phyloP scores from a whole-genome alignment of 2,329 filamentous ascomycete species.

The Cryphonectria parasitica region DNA sequence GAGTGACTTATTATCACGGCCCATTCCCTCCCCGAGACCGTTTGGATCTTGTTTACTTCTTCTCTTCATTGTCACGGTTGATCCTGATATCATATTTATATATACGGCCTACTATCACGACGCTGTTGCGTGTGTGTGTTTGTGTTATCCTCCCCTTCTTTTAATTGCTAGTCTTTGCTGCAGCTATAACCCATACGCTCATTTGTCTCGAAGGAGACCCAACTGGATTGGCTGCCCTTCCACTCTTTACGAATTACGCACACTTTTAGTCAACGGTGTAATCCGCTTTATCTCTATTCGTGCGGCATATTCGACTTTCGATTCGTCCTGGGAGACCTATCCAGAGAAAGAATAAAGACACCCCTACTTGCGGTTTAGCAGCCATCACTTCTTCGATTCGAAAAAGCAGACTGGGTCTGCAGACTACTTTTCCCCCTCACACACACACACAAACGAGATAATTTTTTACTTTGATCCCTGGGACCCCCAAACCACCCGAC shows the following conservation, averaged over 20 bases:
- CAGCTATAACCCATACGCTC: constrained; percentile 46
- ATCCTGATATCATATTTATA: constrained; percentile 26
- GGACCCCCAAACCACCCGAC: constrained; percentile 36
- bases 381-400: constrained; percentile 44
- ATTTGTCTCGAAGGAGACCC: constrained; percentile 45
- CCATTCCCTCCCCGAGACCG: constrained; percentile 33
- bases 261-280: constrained; percentile 41
- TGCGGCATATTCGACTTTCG: constrained; percentile 32
- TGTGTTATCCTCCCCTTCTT: constrained; percentile 33
- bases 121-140: constrained; percentile 39
- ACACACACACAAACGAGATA: not conserved
- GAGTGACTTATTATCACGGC: constrained; percentile 29
- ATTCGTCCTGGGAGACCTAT: constrained; percentile 3
- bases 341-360: not conserved
- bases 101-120: constrained; percentile 29
- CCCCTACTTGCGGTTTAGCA: constrained; percentile 16
- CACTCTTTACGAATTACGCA: constrained; percentile 50
- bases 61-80: constrained; percentile 33
- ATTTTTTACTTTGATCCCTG: constrained; percentile 38
- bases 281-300: constrained; percentile 39
- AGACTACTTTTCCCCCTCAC: constrained; percentile 33
- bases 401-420: constrained; percentile 48
- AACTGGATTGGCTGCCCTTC: constrained; percentile 64
- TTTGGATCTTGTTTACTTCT: constrained; percentile 36
- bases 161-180: constrained; percentile 40